A percentile compares a stretch with the other conserved stretches of the same genome.
phyloP scores from a whole-genome alignment of 225 moss, liverwort and hornwort genomes.

The Asterella californica region DNA sequence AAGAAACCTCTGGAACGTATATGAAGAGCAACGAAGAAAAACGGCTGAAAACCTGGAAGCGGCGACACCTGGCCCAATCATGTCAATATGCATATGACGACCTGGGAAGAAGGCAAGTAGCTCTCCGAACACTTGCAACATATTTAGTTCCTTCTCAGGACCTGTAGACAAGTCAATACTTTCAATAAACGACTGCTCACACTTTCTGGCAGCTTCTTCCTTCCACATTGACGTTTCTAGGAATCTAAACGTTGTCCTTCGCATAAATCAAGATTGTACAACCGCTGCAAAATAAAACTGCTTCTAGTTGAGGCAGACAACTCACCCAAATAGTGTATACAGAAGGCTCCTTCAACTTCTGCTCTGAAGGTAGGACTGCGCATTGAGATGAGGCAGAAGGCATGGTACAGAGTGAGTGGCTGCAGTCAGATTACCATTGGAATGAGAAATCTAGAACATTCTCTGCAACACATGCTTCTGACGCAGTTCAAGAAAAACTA shows the following conservation, averaged over 20 bases:
- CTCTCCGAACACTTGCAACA: constrained; percentile 64
- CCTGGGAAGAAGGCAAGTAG: constrained; percentile 60
- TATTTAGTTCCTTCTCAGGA: constrained; percentile 70
- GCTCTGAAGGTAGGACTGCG: constrained; percentile 15
- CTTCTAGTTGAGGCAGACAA: neutral
- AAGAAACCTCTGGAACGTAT: neutral
- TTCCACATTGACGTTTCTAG: neutral
- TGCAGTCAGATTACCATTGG: constrained; percentile 30
- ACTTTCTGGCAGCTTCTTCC: neutral
- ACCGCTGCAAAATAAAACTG: neutral
- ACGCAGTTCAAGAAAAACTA: neutral
- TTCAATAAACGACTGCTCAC: neutral
- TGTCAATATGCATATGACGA: constrained; percentile 57
- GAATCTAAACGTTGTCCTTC: neutral
- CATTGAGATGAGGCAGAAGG: constrained; percentile 39
- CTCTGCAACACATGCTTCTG: neutral
- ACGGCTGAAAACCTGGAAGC: constrained; percentile 23
- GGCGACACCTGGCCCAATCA: constrained; percentile 58
- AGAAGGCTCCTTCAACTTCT: constrained; percentile 23
- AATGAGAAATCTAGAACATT: neutral
- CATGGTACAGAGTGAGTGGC: constrained; percentile 74
- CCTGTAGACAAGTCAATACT: constrained; percentile 28
- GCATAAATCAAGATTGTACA: neutral
- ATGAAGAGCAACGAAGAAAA: neutral
- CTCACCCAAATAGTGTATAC: constrained; percentile 71